Evolutionary conservation across 176 grass and related monocot genomes (phyloP).

Genomic region (Carex littledalei): DNA sequence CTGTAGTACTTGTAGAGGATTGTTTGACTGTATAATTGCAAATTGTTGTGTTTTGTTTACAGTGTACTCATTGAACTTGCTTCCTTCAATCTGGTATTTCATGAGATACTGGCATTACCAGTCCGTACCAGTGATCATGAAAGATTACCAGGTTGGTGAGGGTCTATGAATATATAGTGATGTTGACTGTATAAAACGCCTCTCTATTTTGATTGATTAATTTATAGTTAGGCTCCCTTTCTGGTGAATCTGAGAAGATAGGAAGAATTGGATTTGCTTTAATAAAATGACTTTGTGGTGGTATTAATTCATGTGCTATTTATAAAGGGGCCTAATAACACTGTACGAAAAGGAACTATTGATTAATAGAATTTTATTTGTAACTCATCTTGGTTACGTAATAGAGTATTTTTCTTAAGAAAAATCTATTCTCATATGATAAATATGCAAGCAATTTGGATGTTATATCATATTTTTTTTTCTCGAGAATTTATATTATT

Average conservation of each 20-base stretch:
- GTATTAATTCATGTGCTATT: neutral
- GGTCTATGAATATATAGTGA: neutral
- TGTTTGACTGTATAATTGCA: neutral
- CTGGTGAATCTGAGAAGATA: neutral
- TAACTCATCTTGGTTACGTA: neutral
- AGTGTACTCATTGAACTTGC: neutral
- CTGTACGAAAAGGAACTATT: neutral
- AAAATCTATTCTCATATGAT: neutral
- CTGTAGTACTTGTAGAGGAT: neutral
- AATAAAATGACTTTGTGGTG: neutral
- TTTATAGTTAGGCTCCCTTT: neutral
- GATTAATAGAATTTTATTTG: neutral
- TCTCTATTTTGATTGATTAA: neutral
- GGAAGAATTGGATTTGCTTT: neutral
- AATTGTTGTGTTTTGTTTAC: conserved; percentile 4
- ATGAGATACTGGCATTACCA: neutral
- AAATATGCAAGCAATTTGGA: neutral
- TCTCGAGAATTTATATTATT: neutral
- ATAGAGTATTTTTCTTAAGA: no score
- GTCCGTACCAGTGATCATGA: neutral
- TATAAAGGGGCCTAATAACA: neutral
- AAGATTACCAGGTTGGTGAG: neutral
- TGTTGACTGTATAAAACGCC: neutral
- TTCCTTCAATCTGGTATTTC: neutral
- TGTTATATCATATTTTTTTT: neutral